Percentiles rank a stretch among this genome's conserved stretches.
Evolutionary conservation across 345 rosid species (phyloP).

Genomic region (Boechera retrofracta): DNA sequence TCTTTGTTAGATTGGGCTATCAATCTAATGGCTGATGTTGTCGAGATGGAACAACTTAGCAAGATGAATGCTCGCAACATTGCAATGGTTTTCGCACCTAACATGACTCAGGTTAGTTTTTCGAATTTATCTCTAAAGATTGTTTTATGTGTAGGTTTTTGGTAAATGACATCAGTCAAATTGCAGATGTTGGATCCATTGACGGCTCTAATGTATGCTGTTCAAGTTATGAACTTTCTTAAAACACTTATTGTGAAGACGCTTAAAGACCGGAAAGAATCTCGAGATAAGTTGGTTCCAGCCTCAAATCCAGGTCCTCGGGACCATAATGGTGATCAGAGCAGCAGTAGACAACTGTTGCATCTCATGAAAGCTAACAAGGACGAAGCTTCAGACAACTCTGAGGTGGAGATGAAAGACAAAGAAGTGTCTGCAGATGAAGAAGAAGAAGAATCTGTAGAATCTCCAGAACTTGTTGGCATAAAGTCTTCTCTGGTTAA

Average conservation of each 20-base stretch:
- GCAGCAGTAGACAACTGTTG: conserved; percentile 49
- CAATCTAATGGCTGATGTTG: conserved; percentile 98
- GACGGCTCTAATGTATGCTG: conserved; percentile 96
- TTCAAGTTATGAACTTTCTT: conserved; percentile 96
- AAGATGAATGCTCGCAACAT: conserved; percentile 98
- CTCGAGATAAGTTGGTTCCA: conserved; percentile 51
- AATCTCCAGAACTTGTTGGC: conserved; percentile 47
- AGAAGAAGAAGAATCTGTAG: conserved; percentile 42
- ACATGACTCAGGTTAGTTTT: conserved; percentile 92
- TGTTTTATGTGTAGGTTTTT: conserved; percentile 8
- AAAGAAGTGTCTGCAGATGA: conserved; percentile 49
- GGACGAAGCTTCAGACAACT: conserved; percentile 36
- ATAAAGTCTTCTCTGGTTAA: conserved; percentile 20
- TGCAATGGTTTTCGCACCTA: conserved; percentile 98
- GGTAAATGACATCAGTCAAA: conserved; percentile 26
- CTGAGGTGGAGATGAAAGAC: conserved; percentile 36
- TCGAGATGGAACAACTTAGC: conserved; percentile 76
- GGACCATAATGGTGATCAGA: conserved; percentile 67
- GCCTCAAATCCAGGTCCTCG: conserved; percentile 57
- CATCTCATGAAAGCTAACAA: conserved; percentile 47
- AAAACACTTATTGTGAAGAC: conserved; percentile 71
- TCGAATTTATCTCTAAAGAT: neutral
- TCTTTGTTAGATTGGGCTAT: conserved; percentile 91
- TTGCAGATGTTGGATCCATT: conserved; percentile 97
- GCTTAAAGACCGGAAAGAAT: conserved; percentile 71